These are phyloP conservation scores for Microbotryum lychnidis-dioicae DNA, from an alignment of 1,284 basidiomycete genomes.

Conservation along the genomic window DNA sequence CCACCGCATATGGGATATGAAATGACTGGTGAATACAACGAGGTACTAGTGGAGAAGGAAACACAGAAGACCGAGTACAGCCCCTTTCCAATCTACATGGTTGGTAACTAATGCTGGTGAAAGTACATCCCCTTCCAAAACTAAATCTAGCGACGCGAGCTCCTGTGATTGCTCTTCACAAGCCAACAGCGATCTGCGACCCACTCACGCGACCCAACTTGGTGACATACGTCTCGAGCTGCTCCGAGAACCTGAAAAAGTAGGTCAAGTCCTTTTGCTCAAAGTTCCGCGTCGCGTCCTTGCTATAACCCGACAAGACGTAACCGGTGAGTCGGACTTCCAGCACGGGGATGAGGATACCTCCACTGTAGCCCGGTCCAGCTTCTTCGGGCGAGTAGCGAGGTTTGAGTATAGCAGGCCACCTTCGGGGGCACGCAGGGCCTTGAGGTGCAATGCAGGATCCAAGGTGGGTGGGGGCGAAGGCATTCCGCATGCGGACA, in stretches of 20 bases:
- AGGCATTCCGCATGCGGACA: constrained; percentile 33
- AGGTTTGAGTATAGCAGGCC: constrained; percentile 35
- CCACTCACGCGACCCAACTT: constrained; percentile 1
- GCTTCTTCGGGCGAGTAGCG: constrained; percentile 4
- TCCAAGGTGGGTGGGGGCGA: constrained; percentile 33
- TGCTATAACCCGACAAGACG: constrained; percentile 33
- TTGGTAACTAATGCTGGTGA: too few relatives aligned
- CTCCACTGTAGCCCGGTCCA: constrained; percentile 17
- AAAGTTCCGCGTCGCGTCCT: constrained; percentile 27
- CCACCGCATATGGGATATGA: too few relatives aligned
- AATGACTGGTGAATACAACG: too few relatives aligned
- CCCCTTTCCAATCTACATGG: too few relatives aligned
- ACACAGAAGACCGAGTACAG: too few relatives aligned
- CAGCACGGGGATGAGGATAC: constrained; percentile 34
- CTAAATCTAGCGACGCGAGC: too few relatives aligned
- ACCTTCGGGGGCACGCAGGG: constrained; percentile 33
- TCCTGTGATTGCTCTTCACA: too few relatives aligned
- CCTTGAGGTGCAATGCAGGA: constrained; percentile 34
- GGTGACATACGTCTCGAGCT: constrained; percentile 23
- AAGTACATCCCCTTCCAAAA: too few relatives aligned
- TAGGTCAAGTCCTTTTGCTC: constrained; percentile 29
- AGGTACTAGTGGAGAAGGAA: too few relatives aligned
- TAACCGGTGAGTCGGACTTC: constrained; percentile 29
- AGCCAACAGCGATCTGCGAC: too few relatives aligned
- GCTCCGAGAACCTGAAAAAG: constrained; percentile 31